Conservation (phyloP, 106 monocot species). For the Phalaenopsis aphrodite region DNA sequence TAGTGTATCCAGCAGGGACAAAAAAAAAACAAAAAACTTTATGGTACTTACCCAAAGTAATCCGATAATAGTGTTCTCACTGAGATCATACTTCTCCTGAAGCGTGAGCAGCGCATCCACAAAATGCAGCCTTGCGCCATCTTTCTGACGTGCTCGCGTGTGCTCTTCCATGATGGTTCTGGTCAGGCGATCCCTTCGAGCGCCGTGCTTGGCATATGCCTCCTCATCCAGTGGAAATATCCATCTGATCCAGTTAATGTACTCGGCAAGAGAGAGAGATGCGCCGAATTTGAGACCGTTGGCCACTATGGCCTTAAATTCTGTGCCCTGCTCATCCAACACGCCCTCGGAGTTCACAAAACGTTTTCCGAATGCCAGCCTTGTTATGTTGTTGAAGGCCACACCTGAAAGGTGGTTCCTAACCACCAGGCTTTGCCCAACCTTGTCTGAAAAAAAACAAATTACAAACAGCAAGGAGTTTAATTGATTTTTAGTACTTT, state of each 20-base stretch:
- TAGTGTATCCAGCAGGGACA: neutral
- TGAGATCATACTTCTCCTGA: constrained; percentile 61
- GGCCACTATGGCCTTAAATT: constrained; percentile 66
- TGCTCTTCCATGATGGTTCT: constrained; percentile 80
- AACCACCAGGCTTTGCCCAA: constrained; percentile 45
- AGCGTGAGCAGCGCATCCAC: constrained; percentile 70
- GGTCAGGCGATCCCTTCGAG: constrained; percentile 55
- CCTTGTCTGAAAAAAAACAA: constrained; percentile 28
- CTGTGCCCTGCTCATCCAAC: constrained; percentile 60
- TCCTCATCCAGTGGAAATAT: constrained; percentile 71
- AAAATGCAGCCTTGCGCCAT: constrained; percentile 63
- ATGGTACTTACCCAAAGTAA: constrained; percentile 53
- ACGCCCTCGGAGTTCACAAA: constrained; percentile 56
- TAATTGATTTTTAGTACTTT: neutral
- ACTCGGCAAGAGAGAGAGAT: constrained; percentile 61
- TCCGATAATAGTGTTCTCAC: constrained; percentile 78
- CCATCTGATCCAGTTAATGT: constrained; percentile 67
- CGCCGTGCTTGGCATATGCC: constrained; percentile 47
- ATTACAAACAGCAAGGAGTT: neutral
- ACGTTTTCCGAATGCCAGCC: constrained; percentile 85
- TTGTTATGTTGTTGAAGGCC: constrained; percentile 87
- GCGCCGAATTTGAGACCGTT: constrained; percentile 73
- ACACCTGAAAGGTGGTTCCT: constrained; percentile 47
- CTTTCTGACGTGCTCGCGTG: constrained; percentile 32
- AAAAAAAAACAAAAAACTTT: neutral